These are phyloP conservation scores for Lactarius sp. DNA, from an alignment of 768 basidiomycete species.

Conservation along the genomic window DNA sequence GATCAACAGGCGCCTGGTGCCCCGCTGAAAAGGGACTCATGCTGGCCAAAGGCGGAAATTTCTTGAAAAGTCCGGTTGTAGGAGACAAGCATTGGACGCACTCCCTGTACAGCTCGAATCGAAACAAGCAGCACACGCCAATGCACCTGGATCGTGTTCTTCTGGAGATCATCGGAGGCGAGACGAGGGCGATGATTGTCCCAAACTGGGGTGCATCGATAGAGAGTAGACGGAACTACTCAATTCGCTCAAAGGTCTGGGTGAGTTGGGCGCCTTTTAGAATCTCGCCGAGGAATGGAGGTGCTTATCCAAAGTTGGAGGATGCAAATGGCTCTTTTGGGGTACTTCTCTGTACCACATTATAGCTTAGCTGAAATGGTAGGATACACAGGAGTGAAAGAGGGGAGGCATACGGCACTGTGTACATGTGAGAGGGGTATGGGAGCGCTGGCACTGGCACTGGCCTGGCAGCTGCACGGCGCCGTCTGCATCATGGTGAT, in stretches of 20 bases:
- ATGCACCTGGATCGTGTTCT: background rate
- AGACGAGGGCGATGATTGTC: background rate
- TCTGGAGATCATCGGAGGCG: background rate
- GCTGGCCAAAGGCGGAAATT: background rate
- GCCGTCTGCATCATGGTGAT: slow-evolving; percentile 19
- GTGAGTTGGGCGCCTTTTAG: background rate
- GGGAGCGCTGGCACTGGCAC: background rate
- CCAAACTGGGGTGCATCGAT: background rate
- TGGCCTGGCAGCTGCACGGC: background rate
- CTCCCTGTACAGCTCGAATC: background rate
- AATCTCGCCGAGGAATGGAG: background rate
- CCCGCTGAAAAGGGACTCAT: background rate
- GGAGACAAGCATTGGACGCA: background rate
- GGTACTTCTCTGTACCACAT: background rate
- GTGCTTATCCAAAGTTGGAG: background rate
- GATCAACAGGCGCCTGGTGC: background rate
- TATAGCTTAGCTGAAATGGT: background rate
- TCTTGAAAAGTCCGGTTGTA: background rate
- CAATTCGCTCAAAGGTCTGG: background rate
- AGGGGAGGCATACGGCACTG: background rate
- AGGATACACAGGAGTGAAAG: background rate
- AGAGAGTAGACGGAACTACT: background rate
- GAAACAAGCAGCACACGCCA: background rate
- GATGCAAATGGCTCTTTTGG: background rate
- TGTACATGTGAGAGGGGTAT: slow-evolving; percentile 8